phyloP scores from a whole-genome alignment of 2,329 filamentous ascomycete species.

The Epichloe coenophiala region DNA sequence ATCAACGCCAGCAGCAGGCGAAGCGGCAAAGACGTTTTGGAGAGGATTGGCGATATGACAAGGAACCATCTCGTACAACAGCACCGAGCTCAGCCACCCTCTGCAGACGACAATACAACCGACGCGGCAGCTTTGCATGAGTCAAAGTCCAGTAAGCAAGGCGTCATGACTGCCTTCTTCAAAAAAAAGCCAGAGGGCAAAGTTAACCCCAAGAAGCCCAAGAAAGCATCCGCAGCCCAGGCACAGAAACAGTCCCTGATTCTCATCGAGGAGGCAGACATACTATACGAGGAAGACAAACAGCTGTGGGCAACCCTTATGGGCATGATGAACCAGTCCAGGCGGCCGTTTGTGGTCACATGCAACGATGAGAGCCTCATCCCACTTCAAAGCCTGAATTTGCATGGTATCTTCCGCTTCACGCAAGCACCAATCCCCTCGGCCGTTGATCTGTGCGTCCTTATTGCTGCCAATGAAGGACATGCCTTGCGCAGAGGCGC shows the following conservation, averaged over 20 bases:
- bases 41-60: slow-evolving; percentile 93
- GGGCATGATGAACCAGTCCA: slow-evolving; percentile 68
- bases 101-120: slow-evolving; percentile 12
- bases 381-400: slow-evolving; percentile 56
- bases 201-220: slow-evolving; percentile 14
- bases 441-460: slow-evolving; percentile 66
- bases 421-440: slow-evolving; percentile 50
- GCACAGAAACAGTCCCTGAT: slow-evolving; percentile 88
- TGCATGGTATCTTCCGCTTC: slow-evolving; percentile 78
- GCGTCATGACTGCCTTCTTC: slow-evolving; percentile 73
- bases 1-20: slow-evolving; percentile 75
- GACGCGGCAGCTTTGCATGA: slow-evolving; percentile 30
- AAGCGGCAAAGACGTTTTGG: slow-evolving; percentile 78
- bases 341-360: slow-evolving; percentile 84
- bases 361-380: slow-evolving; percentile 86
- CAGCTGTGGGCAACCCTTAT: slow-evolving; percentile 83
- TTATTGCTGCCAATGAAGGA: slow-evolving; percentile 78
- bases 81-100: slow-evolving; percentile 22
- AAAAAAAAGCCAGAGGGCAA: slow-evolving; percentile 33
- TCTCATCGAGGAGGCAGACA: slow-evolving; percentile 82
- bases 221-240: slow-evolving; percentile 22
- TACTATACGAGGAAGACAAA: slow-evolving; percentile 90
- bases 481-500: slow-evolving; percentile 60
- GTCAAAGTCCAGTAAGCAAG: slow-evolving; percentile 56
- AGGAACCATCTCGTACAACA: slow-evolving; percentile 75